phyloP scores from a whole-genome alignment of 2,329 filamentous ascomycete genomes.

The Alternaria ventricosa region DNA sequence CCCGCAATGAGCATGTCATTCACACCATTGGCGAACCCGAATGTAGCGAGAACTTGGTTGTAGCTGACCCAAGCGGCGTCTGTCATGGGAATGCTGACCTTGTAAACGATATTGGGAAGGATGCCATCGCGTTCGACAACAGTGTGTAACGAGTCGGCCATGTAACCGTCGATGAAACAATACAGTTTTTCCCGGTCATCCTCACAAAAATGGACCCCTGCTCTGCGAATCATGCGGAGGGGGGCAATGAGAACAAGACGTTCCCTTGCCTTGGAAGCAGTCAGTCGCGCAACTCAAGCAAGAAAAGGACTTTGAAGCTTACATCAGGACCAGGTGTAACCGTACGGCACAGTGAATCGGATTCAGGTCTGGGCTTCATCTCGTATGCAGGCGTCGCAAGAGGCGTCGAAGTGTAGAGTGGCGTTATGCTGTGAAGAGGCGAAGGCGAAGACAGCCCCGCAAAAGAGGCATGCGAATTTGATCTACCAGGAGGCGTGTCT shows the following conservation, averaged over 20 bases:
- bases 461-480: neutral
- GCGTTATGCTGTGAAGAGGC: neutral
- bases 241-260: constrained; percentile 19
- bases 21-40: constrained; percentile 10
- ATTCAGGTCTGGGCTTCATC: neutral
- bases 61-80: constrained; percentile 16
- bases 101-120: constrained; percentile 17
- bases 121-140: constrained; percentile 10
- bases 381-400: neutral
- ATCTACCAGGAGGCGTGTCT: neutral
- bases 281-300: neutral
- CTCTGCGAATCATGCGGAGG: constrained; percentile 9
- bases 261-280: constrained; percentile 1
- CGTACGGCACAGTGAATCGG: neutral
- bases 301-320: neutral
- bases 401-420: neutral
- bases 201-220: neutral
- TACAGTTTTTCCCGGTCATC: neutral
- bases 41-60: constrained; percentile 12
- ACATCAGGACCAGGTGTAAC: constrained; percentile 5
- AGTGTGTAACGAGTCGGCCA: constrained; percentile 10
- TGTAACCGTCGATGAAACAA: constrained; percentile 14
- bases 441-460: neutral
- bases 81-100: constrained; percentile 19
- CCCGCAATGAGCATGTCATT: constrained; percentile 13